Percentiles rank a stretch among this genome's conserved stretches.
phyloP scores from a whole-genome alignment of 257 asterid genomes.

The Penstemon davidsonii region DNA sequence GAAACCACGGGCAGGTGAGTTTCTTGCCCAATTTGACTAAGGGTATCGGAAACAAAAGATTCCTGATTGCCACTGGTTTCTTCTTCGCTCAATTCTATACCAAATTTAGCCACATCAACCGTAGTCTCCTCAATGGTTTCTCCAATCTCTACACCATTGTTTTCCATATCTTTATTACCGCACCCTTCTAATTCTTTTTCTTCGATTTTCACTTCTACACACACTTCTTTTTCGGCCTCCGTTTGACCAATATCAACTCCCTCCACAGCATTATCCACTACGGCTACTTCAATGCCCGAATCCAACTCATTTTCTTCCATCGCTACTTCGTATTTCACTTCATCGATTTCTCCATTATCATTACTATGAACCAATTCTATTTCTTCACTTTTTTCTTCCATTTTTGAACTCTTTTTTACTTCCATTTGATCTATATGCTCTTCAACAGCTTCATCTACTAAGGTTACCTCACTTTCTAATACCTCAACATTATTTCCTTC shows the following conservation, averaged over 20 bases:
- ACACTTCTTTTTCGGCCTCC: background rate
- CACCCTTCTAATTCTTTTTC: background rate
- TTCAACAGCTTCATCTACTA: constrained; percentile 15
- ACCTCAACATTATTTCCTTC: background rate
- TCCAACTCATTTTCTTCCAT: background rate
- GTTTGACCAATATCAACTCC: background rate
- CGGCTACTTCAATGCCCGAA: background rate
- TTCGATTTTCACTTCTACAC: background rate
- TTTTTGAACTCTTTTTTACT: background rate
- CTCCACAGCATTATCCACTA: background rate
- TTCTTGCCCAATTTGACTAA: background rate
- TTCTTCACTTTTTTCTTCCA: background rate
- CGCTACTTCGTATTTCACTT: constrained; percentile 18
- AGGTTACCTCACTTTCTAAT: constrained; percentile 4
- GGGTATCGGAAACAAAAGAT: too few relatives aligned
- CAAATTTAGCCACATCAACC: background rate
- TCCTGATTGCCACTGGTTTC: background rate
- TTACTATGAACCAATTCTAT: constrained; percentile 6
- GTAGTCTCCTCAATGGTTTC: background rate
- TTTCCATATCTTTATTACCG: background rate
- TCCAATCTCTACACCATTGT: background rate
- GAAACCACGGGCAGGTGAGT: background rate
- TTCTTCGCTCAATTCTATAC: constrained; percentile 6
- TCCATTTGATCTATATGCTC: constrained; percentile 20
- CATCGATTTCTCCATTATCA: constrained; percentile 28